Evolutionary conservation across 2,329 filamentous ascomycete genomes (phyloP), one percentile per base, ranked within the genome.

Genomic region (Cyphellophora attinorum): DNA sequence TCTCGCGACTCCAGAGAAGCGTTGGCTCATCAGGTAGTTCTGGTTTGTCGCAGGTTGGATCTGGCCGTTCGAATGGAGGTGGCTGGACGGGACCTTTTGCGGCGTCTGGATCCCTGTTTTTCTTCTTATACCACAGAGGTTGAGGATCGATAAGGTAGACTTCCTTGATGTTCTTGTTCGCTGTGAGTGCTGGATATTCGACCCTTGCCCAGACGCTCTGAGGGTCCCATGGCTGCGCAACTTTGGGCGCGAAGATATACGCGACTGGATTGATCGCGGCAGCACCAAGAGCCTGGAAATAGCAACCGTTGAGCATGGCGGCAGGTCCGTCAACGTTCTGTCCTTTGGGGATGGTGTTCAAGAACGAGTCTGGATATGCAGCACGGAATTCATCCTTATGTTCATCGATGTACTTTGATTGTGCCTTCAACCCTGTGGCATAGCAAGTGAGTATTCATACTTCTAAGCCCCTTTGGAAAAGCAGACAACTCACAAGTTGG

Each of bases 141-240:
- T n/a, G 34, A 18, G 28, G 27, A 21, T 36, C 28, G 8, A 36
- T 27, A 4, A 25, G 27, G 27, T 27, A 36, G 27, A 36, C 31
- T 16, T 27, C 29, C 34, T 36, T 18, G 34, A 36, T 36, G 14
- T 36, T 30, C n/a, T 16, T n/a, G 27, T 36, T 36, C 15, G 13
- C 14, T 10, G 34, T 36, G 3, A 36, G 23, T 10, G 13, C 6
- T 14, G 34, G 34, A n/a, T n/a, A 31, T 14, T 36, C 34, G 14
- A 36, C 16, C 15, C 15, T 17, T 6, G 11, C 5, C 33, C 33
- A 34, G 4, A 17, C 12, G 19, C 33, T 34, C 29, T 11, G 14
- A 18, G 13, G 21, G 8, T 16, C 6, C 33, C 21, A 25, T 27
- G 27, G 31, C 13, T 31, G 12, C n/a, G 21, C 21, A 8, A 15